These are phyloP conservation scores for Aaosphaeria arxii DNA, from an alignment of 2,329 filamentous ascomycete genomes.

Conservation along the genomic window DNA sequence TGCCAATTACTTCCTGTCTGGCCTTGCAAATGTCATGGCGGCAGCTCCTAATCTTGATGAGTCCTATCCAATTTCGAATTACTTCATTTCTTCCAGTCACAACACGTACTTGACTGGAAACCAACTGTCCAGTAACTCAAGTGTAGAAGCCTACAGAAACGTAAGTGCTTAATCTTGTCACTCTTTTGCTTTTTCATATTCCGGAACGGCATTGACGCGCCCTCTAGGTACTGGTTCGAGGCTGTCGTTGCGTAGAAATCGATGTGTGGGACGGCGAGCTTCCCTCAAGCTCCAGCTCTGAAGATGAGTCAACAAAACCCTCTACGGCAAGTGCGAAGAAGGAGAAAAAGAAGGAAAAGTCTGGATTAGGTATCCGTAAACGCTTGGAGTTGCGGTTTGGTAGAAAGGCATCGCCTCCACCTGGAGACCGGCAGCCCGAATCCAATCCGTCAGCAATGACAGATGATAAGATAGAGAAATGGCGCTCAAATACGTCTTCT, in stretches of 20 bases:
- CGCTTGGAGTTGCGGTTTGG: conserved; percentile 32
- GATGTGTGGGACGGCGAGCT: conserved; percentile 83
- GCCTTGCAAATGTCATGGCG: conserved; percentile 45
- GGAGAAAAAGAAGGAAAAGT: conserved; percentile 27
- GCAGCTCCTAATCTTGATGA: conserved; percentile 51
- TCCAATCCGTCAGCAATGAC: not conserved
- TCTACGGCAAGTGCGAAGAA: conserved; percentile 17
- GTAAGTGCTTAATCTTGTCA: conserved; percentile 45
- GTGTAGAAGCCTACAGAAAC: conserved; percentile 73
- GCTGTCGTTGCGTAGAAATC: conserved; percentile 89
- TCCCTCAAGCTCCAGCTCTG: conserved; percentile 40
- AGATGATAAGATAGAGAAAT: conserved; percentile 23
- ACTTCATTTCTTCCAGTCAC: conserved; percentile 92
- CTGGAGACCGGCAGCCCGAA: conserved; percentile 16
- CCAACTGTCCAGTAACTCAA: conserved; percentile 75
- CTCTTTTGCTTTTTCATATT: too few relatives aligned
- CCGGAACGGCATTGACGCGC: not conserved
- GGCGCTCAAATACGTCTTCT: conserved; percentile 27
- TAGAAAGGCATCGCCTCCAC: conserved; percentile 19
- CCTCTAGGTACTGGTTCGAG: conserved; percentile 64
- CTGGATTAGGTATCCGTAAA: conserved; percentile 29
- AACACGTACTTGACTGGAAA: conserved; percentile 91
- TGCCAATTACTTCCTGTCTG: conserved; percentile 46
- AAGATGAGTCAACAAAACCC: conserved; percentile 24
- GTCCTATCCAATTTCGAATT: conserved; percentile 73